These are phyloP conservation scores for Hyaloperonospora brassicae DNA, from an alignment of 352 stramenopile species.

Conservation along the genomic window DNA sequence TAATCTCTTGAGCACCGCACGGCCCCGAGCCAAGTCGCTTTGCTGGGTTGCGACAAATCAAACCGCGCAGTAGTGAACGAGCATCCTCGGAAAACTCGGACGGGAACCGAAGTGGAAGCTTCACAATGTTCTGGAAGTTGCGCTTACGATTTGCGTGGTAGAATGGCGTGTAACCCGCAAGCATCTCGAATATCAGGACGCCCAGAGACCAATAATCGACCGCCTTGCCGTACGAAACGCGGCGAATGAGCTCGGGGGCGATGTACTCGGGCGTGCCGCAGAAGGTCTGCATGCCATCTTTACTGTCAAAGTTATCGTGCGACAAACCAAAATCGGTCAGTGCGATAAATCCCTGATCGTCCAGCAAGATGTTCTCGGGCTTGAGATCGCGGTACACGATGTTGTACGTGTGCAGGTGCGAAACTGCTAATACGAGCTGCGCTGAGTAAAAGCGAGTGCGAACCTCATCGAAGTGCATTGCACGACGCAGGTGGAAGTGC, in stretches of 20 bases:
- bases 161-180: conserved; percentile 72
- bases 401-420: conserved; percentile 79
- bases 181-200: conserved; percentile 81
- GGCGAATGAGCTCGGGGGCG: conserved; percentile 70
- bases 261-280: conserved; percentile 84
- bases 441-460: conserved; percentile 72
- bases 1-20: conserved; percentile 65
- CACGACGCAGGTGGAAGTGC: conserved; percentile 69
- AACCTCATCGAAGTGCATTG: conserved; percentile 61
- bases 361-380: conserved; percentile 81
- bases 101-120: conserved; percentile 62
- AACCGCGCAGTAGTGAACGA: conserved; percentile 54
- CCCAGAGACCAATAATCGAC: conserved; percentile 88
- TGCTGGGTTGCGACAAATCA: conserved; percentile 66
- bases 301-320: conserved; percentile 67
- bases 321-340: conserved; percentile 87
- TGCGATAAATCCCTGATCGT: conserved; percentile 76
- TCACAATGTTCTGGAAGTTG: conserved; percentile 87
- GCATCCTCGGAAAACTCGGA: conserved; percentile 72
- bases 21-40: conserved; percentile 69
- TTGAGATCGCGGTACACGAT: conserved; percentile 85
- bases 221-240: conserved; percentile 60
- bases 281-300: conserved; percentile 74
- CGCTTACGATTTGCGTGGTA: conserved; percentile 70
- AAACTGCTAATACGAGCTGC: conserved; percentile 72